phyloP scores from a whole-genome alignment of 2,329 filamentous ascomycete genomes.

The Boeremia lycopersici region DNA sequence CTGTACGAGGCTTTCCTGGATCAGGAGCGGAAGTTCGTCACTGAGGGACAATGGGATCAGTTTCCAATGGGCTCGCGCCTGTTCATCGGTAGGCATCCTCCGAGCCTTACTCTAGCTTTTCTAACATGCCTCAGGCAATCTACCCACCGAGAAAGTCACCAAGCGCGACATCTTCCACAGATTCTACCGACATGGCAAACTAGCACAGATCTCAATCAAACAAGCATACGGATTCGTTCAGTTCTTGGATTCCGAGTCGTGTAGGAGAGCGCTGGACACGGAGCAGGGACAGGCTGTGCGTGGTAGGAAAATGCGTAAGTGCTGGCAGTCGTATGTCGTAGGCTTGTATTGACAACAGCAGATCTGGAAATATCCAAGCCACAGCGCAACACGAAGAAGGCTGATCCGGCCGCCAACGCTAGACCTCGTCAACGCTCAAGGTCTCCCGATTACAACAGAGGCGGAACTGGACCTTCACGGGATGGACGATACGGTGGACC shows the following conservation, averaged over 20 bases:
- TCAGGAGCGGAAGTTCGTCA: conserved; percentile 76
- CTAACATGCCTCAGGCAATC: conserved; percentile 67
- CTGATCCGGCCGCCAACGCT: conserved; percentile 40
- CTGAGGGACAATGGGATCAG: conserved; percentile 79
- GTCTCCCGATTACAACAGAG: conserved; percentile 66
- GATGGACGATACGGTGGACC: conserved; percentile 47
- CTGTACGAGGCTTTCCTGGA: conserved; percentile 74
- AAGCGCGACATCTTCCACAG: conserved; percentile 93
- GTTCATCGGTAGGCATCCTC: conserved; percentile 72
- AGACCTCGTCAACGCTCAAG: conserved; percentile 61
- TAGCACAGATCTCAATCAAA: conserved; percentile 96
- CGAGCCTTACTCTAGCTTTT: neutral
- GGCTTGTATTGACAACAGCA: conserved; percentile 50
- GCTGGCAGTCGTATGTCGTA: neutral
- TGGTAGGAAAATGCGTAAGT: conserved; percentile 92
- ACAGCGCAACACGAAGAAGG: conserved; percentile 77
- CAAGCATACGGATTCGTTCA: conserved; percentile 97
- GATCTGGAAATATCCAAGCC: conserved; percentile 90
- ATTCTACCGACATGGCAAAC: conserved; percentile 81
- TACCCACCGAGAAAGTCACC: conserved; percentile 89
- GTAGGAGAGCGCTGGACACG: conserved; percentile 72
- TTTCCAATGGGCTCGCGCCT: conserved; percentile 79
- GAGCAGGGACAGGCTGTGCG: conserved; percentile 83
- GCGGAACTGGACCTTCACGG: conserved; percentile 49
- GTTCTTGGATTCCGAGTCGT: conserved; percentile 79